Evolutionary conservation across 1,284 basidiomycete genomes (phyloP), one percentile per base, ranked within the genome.

Genomic region (Naganishia sp.): DNA sequence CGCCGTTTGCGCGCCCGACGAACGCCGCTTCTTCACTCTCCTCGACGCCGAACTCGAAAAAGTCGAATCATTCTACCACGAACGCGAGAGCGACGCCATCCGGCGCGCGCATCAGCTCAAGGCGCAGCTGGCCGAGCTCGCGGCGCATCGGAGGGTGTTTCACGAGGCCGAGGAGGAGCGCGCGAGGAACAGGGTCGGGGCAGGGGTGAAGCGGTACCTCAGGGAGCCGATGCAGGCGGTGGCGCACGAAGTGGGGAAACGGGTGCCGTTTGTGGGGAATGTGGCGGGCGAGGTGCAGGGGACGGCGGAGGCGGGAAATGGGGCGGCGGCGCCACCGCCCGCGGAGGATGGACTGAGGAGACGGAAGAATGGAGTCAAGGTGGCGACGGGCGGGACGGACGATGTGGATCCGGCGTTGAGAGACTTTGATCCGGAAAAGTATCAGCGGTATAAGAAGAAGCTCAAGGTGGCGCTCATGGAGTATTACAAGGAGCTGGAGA

Each of bases 391-490:
- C 13, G 25, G 21, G 49, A 50, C 25, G 13, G 28, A 35, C 15
- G 43, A 54, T 6, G 47, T 41, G 17, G 32, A 50, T 5, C 28
- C 21, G 9, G 13, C 23, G 39, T 28, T 52, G 47, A 39, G 71
- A 47, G 76, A 74, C 11, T 83, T 81, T 64, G 86, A 90, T 73
- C 91, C 90, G 0, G 89, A 90, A 61, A 86, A 88, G 64, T 97
- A 95, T 79, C 82, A 86, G 49, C 83, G 86, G 55, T 92, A 93
- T 41, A 92, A 90, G 79, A 88, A 87, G 77, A 87, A 87, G 72
- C 81, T 97, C 65, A 89, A 90, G 75, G 87, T 85, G 57, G 94
- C 93, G 1, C 85, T 92, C 2, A 72, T 89, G 63, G 94, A 96
- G 74, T 90, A 90, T 76, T 94, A 96, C 80, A 86, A 89, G 85